Evolutionary conservation across 768 basidiomycete species (phyloP).

Genomic region (Lactifluus echinatus): DNA sequence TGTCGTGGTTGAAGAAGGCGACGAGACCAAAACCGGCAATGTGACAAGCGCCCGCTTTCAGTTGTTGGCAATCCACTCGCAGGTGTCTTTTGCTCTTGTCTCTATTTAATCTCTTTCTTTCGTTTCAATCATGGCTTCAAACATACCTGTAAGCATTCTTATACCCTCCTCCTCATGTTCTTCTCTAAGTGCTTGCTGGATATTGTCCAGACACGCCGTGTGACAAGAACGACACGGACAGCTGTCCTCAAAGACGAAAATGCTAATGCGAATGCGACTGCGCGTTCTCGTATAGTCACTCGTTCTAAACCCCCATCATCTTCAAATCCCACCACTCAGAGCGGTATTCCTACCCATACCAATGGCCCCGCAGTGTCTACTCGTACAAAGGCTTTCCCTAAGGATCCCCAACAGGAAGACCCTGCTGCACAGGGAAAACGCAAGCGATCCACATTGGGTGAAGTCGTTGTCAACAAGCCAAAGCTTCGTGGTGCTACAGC

Average conservation of each 20-base stretch:
- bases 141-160: conserved; percentile 36
- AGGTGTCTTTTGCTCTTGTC: conserved; percentile 5
- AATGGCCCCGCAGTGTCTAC: conserved; percentile 43
- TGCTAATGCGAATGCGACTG: conserved; percentile 36
- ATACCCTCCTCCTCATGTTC: neutral
- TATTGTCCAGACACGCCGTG: conserved; percentile 54
- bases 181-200: neutral
- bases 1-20: conserved; percentile 29
- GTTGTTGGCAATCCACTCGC: conserved; percentile 2
- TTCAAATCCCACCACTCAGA: conserved; percentile 30
- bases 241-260: conserved; percentile 60
- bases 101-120: conserved; percentile 1
- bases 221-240: conserved; percentile 45
- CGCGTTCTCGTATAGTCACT: conserved; percentile 51
- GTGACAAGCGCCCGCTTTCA: neutral
- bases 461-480: conserved; percentile 52
- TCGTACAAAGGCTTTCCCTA: conserved; percentile 37
- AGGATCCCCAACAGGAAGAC: conserved; percentile 38
- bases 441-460: conserved; percentile 67
- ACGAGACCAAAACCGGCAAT: conserved; percentile 19
- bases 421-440: conserved; percentile 49
- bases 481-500: conserved; percentile 28
- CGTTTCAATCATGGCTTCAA: conserved; percentile 31
- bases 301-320: conserved; percentile 51
- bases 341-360: conserved; percentile 33